Evolutionary conservation across 1,139 yeast genomes (phyloP).

Genomic region (Candida pseudoviswanathii): DNA sequence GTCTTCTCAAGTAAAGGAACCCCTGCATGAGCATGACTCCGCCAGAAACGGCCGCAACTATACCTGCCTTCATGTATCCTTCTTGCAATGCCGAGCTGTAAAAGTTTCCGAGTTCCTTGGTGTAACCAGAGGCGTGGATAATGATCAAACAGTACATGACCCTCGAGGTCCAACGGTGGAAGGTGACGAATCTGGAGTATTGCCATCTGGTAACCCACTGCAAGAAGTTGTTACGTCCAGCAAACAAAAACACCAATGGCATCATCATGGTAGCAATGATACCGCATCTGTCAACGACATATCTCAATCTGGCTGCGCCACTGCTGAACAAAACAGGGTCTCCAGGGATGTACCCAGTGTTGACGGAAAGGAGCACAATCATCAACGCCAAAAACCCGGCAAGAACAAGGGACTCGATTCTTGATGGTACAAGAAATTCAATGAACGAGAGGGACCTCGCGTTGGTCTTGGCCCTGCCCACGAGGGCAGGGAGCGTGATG

Average conservation of each 20-base stretch:
- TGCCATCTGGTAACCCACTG: constrained; percentile 44
- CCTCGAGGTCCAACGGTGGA: constrained; percentile 44
- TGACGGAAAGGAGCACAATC: constrained; percentile 35
- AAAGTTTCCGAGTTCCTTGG: constrained; percentile 12
- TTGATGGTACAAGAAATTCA: constrained; percentile 28
- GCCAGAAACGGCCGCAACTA: constrained; percentile 35
- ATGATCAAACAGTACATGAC: constrained; percentile 27
- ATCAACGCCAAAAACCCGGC: constrained; percentile 47
- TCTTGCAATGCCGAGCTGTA: constrained; percentile 5
- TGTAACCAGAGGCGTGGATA: constrained; percentile 46
- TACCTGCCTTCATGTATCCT: constrained; percentile 25
- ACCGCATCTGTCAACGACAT: constrained; percentile 36
- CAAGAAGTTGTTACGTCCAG: constrained; percentile 47
- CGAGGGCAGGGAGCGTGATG: constrained; percentile 32
- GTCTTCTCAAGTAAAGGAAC: constrained; percentile 40
- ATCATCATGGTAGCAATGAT: constrained; percentile 29
- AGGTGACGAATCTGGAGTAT: constrained; percentile 38
- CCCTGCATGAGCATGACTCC: constrained; percentile 40
- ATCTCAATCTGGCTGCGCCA: constrained; percentile 24
- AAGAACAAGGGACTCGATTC: constrained; percentile 23
- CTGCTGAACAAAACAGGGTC: constrained; percentile 28
- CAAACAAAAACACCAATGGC: constrained; percentile 42
- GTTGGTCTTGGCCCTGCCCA: constrained; percentile 22
- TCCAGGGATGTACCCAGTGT: constrained; percentile 20
- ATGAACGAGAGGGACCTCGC: constrained; percentile 9